Evolutionary conservation across 208 protist genomes (phyloP), one percentile per base, ranked within the genome.

Genomic region (Trypanosoma conorhini): DNA sequence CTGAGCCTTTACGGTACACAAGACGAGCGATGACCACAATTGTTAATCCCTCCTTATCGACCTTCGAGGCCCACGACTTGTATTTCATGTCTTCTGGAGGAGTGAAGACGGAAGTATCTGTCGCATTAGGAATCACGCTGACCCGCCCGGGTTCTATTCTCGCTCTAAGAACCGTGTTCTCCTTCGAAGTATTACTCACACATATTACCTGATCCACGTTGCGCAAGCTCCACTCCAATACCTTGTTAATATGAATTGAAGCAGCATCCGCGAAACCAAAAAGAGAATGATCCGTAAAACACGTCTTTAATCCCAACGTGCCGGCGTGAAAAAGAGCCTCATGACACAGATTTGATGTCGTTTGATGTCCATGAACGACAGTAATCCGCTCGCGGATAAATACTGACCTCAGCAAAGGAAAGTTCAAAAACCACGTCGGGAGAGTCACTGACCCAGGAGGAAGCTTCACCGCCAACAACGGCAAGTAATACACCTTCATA

Each of bases 251-350:
- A 70, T 98, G 88, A 65, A 99, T 98, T 30, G 87, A 97, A 52
- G 84, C 78, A 48, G 88, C 85, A 76, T 99, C 98, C 17, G 88
- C 94, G 82, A 99, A 99, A 19, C 98, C 98, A 79, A 99, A 99
- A n/a, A 99, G 85, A 4, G 97, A 99, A 87, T 99, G 98, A 74
- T 99, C 98, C 5, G 98, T 99, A 83, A 99, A 99, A 70, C 95
- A 94, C 10, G 92, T 93, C 61, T 88, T 96, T 67, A 98, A 88
- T 21, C 97, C 97, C 94, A 99, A 98, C 1, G 93, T 97, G 42
- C 87, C 85, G 31, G 95, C 97, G 73, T 98, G 93, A 60, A 98
- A 89, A 62, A 99, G 92, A 48, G 89, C 87, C 82, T 99, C 98
- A 62, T 98, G 88, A 76, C 91, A 97, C 12, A 99, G 66, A 67